phyloP scores from a whole-genome alignment of 2,329 filamentous ascomycete genomes.

The Nemania diffusa region DNA sequence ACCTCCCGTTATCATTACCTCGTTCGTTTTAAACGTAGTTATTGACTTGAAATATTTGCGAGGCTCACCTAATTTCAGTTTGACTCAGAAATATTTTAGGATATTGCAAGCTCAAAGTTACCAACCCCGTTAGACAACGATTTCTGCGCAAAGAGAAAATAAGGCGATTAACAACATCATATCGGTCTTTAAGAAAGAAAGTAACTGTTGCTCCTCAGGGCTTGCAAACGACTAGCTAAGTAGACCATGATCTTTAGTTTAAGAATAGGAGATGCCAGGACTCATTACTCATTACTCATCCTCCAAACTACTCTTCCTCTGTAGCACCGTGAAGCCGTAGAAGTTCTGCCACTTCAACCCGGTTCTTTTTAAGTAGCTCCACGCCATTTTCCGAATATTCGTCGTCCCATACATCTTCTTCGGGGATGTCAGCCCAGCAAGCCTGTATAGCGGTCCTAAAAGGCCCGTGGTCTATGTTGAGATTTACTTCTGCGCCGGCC shows the following conservation, averaged over 20 bases:
- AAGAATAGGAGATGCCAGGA: not conserved
- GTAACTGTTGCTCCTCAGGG: not conserved
- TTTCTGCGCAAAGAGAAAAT: no score
- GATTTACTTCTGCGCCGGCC: slow-evolving; percentile 16
- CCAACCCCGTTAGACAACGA: no score
- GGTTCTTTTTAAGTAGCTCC: not conserved
- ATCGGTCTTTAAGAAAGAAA: not conserved
- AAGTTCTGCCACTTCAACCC: not conserved
- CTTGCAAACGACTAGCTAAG: not conserved
- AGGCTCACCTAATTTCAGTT: no score
- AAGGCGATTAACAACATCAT: not conserved
- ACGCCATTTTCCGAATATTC: not conserved
- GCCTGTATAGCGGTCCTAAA: slow-evolving; percentile 10
- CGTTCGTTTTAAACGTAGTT: no score
- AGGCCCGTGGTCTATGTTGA: slow-evolving; percentile 6
- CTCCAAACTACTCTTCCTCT: not conserved
- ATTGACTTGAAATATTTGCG: no score
- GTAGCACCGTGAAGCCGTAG: not conserved
- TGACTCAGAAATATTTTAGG: no score
- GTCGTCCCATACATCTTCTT: not conserved
- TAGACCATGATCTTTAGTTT: not conserved
- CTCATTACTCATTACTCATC: not conserved
- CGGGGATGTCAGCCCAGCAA: not conserved
- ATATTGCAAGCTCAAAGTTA: no score
- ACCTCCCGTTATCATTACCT: no score